phyloP scores from a whole-genome alignment of 805 yeast species.

The Yamadazyma laniorum region DNA sequence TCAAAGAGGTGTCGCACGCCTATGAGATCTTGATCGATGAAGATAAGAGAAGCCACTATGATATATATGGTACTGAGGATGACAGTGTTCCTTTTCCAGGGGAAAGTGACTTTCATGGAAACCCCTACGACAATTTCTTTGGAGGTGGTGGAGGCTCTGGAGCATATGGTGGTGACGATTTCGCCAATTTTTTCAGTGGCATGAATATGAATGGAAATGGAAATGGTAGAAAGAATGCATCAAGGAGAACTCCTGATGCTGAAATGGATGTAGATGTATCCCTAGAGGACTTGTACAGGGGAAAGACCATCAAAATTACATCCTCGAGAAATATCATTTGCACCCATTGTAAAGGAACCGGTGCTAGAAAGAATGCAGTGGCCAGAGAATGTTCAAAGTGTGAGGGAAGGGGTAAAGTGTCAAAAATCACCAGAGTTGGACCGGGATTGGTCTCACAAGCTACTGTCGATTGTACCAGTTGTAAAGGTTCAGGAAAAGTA shows the following conservation, averaged over 20 bases:
- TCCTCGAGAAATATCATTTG: conserved; percentile 74
- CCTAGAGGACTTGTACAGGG: conserved; percentile 73
- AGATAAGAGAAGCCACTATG: conserved; percentile 55
- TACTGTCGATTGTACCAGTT: conserved; percentile 58
- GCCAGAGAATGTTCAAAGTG: conserved; percentile 62
- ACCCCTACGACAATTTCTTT: conserved; percentile 25
- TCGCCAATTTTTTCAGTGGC: conserved; percentile 62
- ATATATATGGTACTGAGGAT: conserved; percentile 48
- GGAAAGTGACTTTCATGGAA: conserved; percentile 27
- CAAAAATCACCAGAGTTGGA: conserved; percentile 61
- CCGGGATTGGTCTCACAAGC: conserved; percentile 74
- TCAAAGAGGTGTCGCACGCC: conserved; percentile 83
- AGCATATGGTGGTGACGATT: conserved; percentile 69
- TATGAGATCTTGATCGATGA: conserved; percentile 81
- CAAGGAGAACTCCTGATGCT: conserved; percentile 61
- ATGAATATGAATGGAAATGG: conserved; percentile 30
- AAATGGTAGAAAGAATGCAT: conserved; percentile 15
- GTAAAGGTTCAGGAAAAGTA: conserved; percentile 68
- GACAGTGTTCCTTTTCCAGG: conserved; percentile 21
- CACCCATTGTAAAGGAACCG: conserved; percentile 69
- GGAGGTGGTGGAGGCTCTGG: conserved; percentile 29
- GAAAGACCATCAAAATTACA: conserved; percentile 73
- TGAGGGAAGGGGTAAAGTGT: conserved; percentile 65
- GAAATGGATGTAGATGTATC: conserved; percentile 61
- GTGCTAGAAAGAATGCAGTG: conserved; percentile 62